These are phyloP conservation scores for Rubroshorea leprosula DNA, from an alignment of 345 rosid genomes.

Conservation along the genomic window DNA sequence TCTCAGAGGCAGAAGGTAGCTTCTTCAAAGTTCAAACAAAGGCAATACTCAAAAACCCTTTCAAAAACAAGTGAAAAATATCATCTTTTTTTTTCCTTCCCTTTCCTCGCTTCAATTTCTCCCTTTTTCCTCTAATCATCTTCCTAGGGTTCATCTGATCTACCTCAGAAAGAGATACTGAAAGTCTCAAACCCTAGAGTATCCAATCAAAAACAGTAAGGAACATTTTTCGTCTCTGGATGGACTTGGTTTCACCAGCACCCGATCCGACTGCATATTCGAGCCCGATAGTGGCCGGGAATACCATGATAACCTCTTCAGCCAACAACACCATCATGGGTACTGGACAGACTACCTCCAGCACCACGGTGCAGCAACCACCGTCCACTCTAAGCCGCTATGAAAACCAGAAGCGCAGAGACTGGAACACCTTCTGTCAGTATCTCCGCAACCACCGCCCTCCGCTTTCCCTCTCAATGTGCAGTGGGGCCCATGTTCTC, in stretches of 20 bases:
- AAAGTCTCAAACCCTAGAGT: not conserved
- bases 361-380: conserved; percentile 23
- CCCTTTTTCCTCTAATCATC: not conserved
- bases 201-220: not conserved
- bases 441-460: conserved; percentile 78
- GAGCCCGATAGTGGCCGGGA: not conserved
- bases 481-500: conserved; percentile 82
- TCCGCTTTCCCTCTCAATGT: conserved; percentile 60
- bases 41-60: not conserved
- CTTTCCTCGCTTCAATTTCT: conserved; percentile 15
- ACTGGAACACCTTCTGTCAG: conserved; percentile 93
- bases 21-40: not conserved
- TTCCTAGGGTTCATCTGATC: not conserved
- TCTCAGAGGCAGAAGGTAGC: conserved; percentile 2
- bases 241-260: conserved; percentile 39
- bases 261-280: not conserved
- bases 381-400: conserved; percentile 64
- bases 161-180: not conserved
- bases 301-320: conserved; percentile 5
- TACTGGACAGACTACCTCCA: not conserved
- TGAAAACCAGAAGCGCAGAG: conserved; percentile 80
- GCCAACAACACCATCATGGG: conserved; percentile 16
- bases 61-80: not conserved
- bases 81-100: conserved; percentile 15
- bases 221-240: not conserved